phyloP scores from a whole-genome alignment of 2,329 filamentous ascomycete genomes.

The Cercospora zeae-maydis region DNA sequence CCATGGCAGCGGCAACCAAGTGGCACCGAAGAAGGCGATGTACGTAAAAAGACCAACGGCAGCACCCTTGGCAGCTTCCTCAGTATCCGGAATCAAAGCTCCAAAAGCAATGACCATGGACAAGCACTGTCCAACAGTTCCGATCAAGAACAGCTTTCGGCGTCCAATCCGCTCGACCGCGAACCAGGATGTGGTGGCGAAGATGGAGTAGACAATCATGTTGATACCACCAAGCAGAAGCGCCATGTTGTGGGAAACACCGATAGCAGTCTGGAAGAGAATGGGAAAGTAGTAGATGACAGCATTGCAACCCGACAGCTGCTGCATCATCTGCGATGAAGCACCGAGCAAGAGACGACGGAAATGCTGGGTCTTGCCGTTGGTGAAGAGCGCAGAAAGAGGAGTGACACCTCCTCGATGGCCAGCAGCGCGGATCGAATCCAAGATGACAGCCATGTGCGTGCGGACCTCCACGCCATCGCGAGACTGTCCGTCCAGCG shows the following conservation, averaged over 20 bases:
- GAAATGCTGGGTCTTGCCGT: slow-evolving; percentile 63
- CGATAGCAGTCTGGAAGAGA: slow-evolving; percentile 50
- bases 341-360: slow-evolving; percentile 61
- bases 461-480: slow-evolving; percentile 59
- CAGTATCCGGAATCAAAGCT: slow-evolving; percentile 40
- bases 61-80: slow-evolving; percentile 43
- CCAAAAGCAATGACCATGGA: slow-evolving; percentile 51
- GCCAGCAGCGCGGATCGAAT: slow-evolving; percentile 17
- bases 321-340: slow-evolving; percentile 60
- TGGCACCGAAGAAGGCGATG: slow-evolving; percentile 66
- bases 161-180: slow-evolving; percentile 61
- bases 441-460: slow-evolving; percentile 15
- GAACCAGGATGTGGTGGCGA: slow-evolving; percentile 60
- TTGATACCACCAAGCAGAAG: slow-evolving; percentile 47
- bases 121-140: slow-evolving; percentile 50
- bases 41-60: slow-evolving; percentile 66
- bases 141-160: slow-evolving; percentile 43
- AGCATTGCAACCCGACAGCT: slow-evolving; percentile 52
- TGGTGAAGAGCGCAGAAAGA: slow-evolving; percentile 56
- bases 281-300: slow-evolving; percentile 47
- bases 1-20: slow-evolving; percentile 37
- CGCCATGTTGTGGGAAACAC: slow-evolving; percentile 41
- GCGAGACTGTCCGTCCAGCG: slow-evolving; percentile 47
- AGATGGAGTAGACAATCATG: slow-evolving; percentile 55
- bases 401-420: slow-evolving; percentile 41